Base-by-base conservation (phyloP, 1,139 yeast species). In the Geotrichum bryndzae region DNA sequence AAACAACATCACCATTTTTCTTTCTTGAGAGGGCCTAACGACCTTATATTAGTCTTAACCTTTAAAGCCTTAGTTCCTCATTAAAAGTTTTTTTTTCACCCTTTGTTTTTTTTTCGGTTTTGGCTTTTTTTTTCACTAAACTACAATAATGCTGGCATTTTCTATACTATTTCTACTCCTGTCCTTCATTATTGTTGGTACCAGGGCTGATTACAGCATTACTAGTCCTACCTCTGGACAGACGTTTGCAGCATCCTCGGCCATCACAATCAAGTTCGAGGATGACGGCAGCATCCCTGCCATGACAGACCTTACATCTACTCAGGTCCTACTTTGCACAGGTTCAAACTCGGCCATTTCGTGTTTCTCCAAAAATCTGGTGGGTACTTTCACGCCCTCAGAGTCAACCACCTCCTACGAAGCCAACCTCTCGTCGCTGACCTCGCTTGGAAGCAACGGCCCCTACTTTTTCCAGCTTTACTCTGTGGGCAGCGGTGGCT, bases 391-490 rank as follows among this genome's bases (percentile, higher is more conserved):
- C 38, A 70, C 80, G 27, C 62, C 62, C 2, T 29, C 59, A n/a
- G 35, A 54, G 10, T 33, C 54, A 15, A 41, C 25, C 4, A 56
- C 60, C 3, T 46, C 57, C 1, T 60, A 60, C 50, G 10, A 48
- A 8, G 62, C 62, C 23, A 41, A 69, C 0, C 70, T 77, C 2
- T 23, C 68, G 51, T 69, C 71, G 48, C 54, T 77, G 52, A 62
- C 68, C 33, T 65, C 77, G 22, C 70, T 69, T 15, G 87, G 83
- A 48, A 82, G 83, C 4, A 76, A 80, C 70, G 97, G 97, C 31
- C 76, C 76, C 64, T 91, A 82, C 73, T 90, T 76, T 72, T 76
- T 91, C 67, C 97, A 91, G 75, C 72, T 91, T 51, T 83, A 79
- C 67, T 79, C 84, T 0, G 61, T 69, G 0, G 41, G 65, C 6